phyloP scores from a whole-genome alignment of 2,329 filamentous ascomycete species.

The Fusarium xylarioides region DNA sequence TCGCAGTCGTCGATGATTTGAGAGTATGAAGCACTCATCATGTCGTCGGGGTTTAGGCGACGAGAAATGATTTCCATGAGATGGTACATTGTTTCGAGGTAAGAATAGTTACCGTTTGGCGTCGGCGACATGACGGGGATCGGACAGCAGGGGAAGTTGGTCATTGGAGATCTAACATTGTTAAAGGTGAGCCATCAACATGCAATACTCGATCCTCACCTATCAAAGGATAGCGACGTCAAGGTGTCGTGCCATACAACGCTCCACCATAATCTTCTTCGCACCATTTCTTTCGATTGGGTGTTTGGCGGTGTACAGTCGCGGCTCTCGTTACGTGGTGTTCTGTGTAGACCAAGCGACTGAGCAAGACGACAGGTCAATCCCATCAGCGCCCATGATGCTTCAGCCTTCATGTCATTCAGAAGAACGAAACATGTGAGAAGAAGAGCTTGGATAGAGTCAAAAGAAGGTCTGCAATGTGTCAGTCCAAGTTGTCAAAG shows the following conservation, averaged over 20 bases:
- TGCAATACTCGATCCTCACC: constrained; percentile 49
- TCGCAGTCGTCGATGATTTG: constrained; percentile 68
- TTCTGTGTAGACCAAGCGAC: constrained; percentile 68
- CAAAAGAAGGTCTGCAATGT: constrained; percentile 63
- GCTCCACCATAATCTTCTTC: constrained; percentile 70
- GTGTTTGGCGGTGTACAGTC: constrained; percentile 56
- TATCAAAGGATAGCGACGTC: constrained; percentile 72
- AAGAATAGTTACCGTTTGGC: constrained; percentile 61
- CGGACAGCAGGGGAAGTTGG: constrained; percentile 65
- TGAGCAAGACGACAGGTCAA: constrained; percentile 72
- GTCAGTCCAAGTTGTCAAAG: constrained; percentile 4
- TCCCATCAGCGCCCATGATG: constrained; percentile 71
- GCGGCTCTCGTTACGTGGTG: constrained; percentile 54
- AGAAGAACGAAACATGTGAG: constrained; percentile 70
- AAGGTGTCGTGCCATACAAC: constrained; percentile 74
- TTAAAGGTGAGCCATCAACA: constrained; percentile 4
- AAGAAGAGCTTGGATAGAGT: constrained; percentile 71
- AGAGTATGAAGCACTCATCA: constrained; percentile 58
- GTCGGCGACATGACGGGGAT: constrained; percentile 58
- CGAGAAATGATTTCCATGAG: constrained; percentile 69
- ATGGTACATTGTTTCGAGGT: constrained; percentile 72
- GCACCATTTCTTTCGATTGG: constrained; percentile 62
- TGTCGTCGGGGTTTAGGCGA: constrained; percentile 64
- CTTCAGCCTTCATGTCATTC: constrained; percentile 76
- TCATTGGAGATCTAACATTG: constrained; percentile 64